Conservation (phyloP, 352 stramenopile species). For the Globisporangium okanoganense region DNA sequence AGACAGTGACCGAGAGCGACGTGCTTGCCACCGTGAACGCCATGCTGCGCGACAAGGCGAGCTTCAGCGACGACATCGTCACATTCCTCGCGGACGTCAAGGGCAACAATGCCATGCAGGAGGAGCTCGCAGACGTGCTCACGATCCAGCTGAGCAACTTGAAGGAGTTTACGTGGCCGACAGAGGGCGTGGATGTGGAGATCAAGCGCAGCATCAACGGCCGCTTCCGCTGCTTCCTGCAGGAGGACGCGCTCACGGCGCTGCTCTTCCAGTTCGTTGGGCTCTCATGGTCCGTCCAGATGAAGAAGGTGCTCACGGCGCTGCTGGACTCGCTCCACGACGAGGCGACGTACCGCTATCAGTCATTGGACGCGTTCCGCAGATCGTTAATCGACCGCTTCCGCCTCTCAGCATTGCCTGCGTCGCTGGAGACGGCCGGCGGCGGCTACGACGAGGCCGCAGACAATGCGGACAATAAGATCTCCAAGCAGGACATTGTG, state of each 20-base stretch:
- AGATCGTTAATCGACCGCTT: conserved; percentile 19
- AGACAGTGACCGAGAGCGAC: conserved; percentile 21
- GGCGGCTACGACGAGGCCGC: conserved; percentile 17
- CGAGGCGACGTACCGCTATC: conserved; percentile 1
- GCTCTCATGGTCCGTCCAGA: conserved; percentile 24
- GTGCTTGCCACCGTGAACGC: conserved; percentile 22
- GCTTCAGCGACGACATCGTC: conserved; percentile 32
- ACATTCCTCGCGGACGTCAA: conserved; percentile 31
- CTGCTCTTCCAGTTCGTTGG: conserved; percentile 47
- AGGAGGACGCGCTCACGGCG: conserved; percentile 41
- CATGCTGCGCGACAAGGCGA: conserved; percentile 27
- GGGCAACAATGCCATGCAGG: conserved; percentile 27
- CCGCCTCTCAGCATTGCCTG: conserved; percentile 23
- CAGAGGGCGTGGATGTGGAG: conserved; percentile 28
- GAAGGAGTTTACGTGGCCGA: conserved; percentile 32
- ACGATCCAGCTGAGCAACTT: conserved; percentile 48
- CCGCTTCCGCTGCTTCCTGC: conserved; percentile 36
- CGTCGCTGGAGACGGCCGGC: conserved; percentile 15
- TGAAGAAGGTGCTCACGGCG: conserved; percentile 20
- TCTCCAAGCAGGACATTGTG: conserved; percentile 38
- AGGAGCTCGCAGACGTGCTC: conserved; percentile 39
- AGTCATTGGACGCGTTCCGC: conserved; percentile 5
- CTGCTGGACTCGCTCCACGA: conserved; percentile 23
- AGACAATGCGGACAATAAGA: conserved; percentile 14
- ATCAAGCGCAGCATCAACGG: conserved; percentile 44